Evolutionary conservation across 2,329 filamentous ascomycete species (phyloP).

Genomic region (Apiospora marii): DNA sequence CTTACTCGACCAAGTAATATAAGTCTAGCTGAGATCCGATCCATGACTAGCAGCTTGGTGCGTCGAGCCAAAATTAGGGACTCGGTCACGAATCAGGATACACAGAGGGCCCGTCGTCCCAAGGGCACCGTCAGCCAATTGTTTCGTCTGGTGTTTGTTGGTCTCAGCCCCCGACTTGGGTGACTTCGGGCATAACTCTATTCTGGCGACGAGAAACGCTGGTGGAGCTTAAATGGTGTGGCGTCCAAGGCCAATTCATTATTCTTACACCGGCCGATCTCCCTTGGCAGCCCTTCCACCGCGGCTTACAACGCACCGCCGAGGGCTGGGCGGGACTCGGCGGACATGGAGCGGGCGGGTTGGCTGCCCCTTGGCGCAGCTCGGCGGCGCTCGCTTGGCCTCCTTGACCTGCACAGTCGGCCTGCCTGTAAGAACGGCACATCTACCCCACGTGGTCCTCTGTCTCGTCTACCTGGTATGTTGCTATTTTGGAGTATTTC

Average conservation of each 20-base stretch:
- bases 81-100: constrained; percentile 4
- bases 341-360: background rate
- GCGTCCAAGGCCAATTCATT: background rate
- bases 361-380: background rate
- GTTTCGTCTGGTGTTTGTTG: background rate
- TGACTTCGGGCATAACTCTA: background rate
- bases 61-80: background rate
- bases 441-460: background rate
- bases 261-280: background rate
- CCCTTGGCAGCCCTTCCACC: background rate
- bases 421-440: background rate
- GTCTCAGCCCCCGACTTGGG: background rate
- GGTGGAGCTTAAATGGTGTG: background rate
- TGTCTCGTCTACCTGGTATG: background rate
- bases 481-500: background rate
- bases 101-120: background rate
- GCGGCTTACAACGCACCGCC: background rate
- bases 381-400: constrained; percentile 6
- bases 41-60: background rate
- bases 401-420: no score
- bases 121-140: background rate
- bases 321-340: background rate
- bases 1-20: no score
- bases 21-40: background rate
- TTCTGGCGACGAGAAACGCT: background rate